These are phyloP conservation scores for Taphrina flavorubra DNA, from an alignment of 1,139 yeast genomes.

Conservation along the genomic window DNA sequence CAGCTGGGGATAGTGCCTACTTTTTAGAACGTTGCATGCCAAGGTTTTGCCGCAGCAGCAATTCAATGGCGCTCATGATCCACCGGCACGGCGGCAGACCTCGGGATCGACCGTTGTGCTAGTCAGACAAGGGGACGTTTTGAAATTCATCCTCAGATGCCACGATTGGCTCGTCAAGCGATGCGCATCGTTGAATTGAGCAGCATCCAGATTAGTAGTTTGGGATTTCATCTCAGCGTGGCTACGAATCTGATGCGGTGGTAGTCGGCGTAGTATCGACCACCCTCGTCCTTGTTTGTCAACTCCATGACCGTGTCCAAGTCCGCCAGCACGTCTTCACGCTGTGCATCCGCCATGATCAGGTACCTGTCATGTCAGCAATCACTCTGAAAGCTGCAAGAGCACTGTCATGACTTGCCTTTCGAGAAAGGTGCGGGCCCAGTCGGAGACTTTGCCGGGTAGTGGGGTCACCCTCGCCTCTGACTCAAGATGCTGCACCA, in stretches of 20 bases:
- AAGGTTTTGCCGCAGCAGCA: too few relatives aligned
- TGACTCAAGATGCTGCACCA: conserved; percentile 19
- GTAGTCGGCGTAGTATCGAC: conserved; percentile 23
- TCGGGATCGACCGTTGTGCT: too few relatives aligned
- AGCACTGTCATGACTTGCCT: background rate
- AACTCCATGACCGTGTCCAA: conserved; percentile 28
- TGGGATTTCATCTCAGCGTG: background rate
- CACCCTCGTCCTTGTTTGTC: conserved; percentile 23
- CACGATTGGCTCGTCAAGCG: too few relatives aligned
- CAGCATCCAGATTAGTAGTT: too few relatives aligned
- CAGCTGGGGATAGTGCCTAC: too few relatives aligned
- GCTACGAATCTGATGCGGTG: conserved; percentile 30
- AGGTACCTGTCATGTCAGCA: conserved; percentile 17
- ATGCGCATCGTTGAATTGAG: too few relatives aligned
- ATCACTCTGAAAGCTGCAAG: background rate
- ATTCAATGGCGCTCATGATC: too few relatives aligned
- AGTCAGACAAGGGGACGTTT: too few relatives aligned
- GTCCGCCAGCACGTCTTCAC: conserved; percentile 11
- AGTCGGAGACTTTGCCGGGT: conserved; percentile 26
- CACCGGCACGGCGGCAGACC: too few relatives aligned
- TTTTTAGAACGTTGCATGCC: too few relatives aligned
- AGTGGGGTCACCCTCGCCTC: conserved; percentile 25
- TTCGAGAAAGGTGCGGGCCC: conserved; percentile 26
- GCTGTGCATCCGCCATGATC: conserved; percentile 3
- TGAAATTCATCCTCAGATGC: too few relatives aligned